These are phyloP conservation scores for Solanum raphanifolium DNA, from an alignment of 257 asterid species.

Conservation along the genomic window DNA sequence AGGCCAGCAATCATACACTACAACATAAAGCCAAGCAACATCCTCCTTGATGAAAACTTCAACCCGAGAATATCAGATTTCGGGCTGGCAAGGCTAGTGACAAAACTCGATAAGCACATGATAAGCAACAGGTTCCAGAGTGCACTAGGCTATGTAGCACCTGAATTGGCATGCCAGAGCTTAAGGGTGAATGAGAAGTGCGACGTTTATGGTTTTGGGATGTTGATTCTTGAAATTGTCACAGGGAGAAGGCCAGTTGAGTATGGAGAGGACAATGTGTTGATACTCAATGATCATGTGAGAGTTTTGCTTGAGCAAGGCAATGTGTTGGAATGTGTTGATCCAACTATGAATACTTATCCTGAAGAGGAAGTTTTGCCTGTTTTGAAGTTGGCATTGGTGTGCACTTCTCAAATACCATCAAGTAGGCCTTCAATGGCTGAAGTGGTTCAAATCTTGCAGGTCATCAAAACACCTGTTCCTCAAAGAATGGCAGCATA, in stretches of 20 bases:
- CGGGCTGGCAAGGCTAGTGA: slow-evolving; percentile 59
- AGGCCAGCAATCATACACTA: slow-evolving; percentile 80
- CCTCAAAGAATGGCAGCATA: slow-evolving; percentile 43
- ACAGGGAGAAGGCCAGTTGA: slow-evolving; percentile 71
- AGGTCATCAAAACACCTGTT: slow-evolving; percentile 70
- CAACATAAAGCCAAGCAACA: slow-evolving; percentile 74
- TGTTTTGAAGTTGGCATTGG: slow-evolving; percentile 68
- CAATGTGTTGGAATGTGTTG: slow-evolving; percentile 65
- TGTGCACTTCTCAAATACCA: slow-evolving; percentile 91
- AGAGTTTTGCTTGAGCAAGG: slow-evolving; percentile 72
- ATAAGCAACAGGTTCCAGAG: slow-evolving; percentile 54
- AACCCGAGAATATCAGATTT: slow-evolving; percentile 72
- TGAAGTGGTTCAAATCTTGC: slow-evolving; percentile 87
- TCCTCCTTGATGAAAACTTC: slow-evolving; percentile 58
- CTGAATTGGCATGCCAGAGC: slow-evolving; percentile 86
- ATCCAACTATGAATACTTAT: slow-evolving; percentile 50
- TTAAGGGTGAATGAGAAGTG: slow-evolving; percentile 85
- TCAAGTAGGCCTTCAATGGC: slow-evolving; percentile 97
- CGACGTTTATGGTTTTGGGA: slow-evolving; percentile 82
- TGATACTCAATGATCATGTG: slow-evolving; percentile 73
- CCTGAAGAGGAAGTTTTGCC: slow-evolving; percentile 86
- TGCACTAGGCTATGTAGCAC: slow-evolving; percentile 83
- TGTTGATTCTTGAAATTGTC: slow-evolving; percentile 71
- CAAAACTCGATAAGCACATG: slow-evolving; percentile 53
- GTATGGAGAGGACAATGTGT: slow-evolving; percentile 80